Percentiles rank a stretch among this genome's conserved stretches.
phyloP scores from a whole-genome alignment of 2,329 filamentous ascomycete genomes.

The Neospermospora avenae region DNA sequence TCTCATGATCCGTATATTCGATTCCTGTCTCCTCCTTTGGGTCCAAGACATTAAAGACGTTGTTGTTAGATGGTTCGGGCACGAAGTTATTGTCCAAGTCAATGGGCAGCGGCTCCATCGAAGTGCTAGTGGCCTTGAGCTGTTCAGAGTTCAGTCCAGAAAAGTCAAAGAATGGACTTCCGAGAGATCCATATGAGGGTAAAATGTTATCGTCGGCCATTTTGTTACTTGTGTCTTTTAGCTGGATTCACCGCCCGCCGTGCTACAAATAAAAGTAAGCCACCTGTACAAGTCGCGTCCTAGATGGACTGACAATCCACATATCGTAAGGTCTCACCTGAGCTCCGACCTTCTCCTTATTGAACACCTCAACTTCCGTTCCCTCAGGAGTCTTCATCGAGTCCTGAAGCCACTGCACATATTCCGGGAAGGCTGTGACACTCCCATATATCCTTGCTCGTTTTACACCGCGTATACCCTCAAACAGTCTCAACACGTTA shows the following conservation, averaged over 20 bases:
- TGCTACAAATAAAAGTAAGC: constrained; percentile 19
- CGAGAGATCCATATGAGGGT: neutral
- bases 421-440: constrained; percentile 27
- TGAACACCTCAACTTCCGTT: constrained; percentile 15
- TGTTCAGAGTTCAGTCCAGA: neutral
- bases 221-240: neutral
- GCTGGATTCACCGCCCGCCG: constrained; percentile 18
- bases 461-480: constrained; percentile 43
- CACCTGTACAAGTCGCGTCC: constrained; percentile 2
- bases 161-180: neutral
- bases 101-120: neutral
- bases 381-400: constrained; percentile 24
- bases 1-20: neutral
- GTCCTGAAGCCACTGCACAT: constrained; percentile 30
- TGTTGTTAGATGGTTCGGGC: neutral
- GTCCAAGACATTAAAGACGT: neutral
- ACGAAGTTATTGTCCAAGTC: neutral
- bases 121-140: neutral
- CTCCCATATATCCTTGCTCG: constrained; percentile 39
- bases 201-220: neutral
- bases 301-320: constrained; percentile 23
- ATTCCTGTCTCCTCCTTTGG: neutral
- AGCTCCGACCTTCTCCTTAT: constrained; percentile 7
- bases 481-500: constrained; percentile 42
- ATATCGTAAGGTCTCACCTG: constrained; percentile 23